Evolutionary conservation across 139 green algal genomes (phyloP).

Genomic region (Chlamydomonas schloesseri): DNA sequence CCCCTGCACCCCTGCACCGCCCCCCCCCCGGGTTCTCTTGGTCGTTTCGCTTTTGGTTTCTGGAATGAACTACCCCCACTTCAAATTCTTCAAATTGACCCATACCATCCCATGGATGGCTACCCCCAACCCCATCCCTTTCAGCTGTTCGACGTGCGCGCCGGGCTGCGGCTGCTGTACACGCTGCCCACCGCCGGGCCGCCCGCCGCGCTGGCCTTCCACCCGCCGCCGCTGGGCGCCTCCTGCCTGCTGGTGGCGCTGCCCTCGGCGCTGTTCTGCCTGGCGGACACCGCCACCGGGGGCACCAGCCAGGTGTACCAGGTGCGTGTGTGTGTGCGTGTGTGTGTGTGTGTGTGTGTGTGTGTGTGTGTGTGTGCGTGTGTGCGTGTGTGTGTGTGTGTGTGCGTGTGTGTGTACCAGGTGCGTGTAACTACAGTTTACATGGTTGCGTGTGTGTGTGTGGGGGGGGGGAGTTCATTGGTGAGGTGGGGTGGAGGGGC

Average conservation of each 20-base stretch:
- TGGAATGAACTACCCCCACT: neutral
- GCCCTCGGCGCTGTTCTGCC: constrained; percentile 66
- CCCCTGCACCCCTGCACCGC: no score
- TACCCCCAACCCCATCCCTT: no score
- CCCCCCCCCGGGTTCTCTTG: neutral
- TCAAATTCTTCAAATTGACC: no score
- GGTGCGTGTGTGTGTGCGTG: constrained; percentile 32
- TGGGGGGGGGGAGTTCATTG: no score
- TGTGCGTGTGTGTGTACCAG: neutral
- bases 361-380: no score
- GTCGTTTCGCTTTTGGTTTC: neutral
- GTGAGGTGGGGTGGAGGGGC: no score
- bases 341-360: no score
- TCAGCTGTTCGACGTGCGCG: constrained; percentile 81
- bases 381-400: neutral
- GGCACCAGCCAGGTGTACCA: constrained; percentile 58
- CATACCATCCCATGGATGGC: no score
- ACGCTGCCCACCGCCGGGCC: constrained; percentile 65
- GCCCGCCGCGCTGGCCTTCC: constrained; percentile 70
- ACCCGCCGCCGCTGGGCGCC: constrained; percentile 70
- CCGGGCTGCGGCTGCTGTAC: constrained; percentile 63
- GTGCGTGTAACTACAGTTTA: no score
- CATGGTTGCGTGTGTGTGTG: neutral
- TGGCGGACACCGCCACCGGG: constrained; percentile 69
- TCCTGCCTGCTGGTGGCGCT: constrained; percentile 76